Percentiles rank a stretch among this genome's conserved stretches.
Conservation (phyloP, 257 asterid genomes). For the Solanum habrochaites region DNA sequence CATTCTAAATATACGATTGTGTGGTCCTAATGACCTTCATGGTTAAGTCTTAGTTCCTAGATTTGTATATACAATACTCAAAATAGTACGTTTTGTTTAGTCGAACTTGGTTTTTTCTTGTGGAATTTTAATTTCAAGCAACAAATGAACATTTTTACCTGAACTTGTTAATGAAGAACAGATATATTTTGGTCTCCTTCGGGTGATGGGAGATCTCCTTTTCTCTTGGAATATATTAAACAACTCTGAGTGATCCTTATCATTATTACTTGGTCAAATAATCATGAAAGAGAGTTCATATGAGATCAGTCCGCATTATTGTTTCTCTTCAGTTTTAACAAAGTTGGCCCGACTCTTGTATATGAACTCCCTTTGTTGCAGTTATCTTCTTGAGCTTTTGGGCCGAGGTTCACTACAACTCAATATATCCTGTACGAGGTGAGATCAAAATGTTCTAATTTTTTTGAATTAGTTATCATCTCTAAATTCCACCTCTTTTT, state of each 20-base stretch:
- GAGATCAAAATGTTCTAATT: neutral
- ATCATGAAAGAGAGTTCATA: neutral
- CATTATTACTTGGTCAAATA: neutral
- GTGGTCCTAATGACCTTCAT: no score
- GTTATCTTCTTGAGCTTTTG: constrained; percentile 93
- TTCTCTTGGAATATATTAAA: neutral
- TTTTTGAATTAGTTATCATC: neutral
- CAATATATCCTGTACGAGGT: constrained; percentile 95
- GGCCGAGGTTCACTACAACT: constrained; percentile 98
- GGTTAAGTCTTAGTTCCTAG: no score
- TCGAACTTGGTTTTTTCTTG: no score
- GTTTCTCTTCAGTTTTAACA: neutral
- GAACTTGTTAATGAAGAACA: no score
- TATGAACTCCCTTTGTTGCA: constrained; percentile 17
- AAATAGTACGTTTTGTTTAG: no score
- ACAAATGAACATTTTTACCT: no score
- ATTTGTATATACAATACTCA: no score
- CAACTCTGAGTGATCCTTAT: neutral
- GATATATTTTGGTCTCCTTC: no score
- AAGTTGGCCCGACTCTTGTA: neutral
- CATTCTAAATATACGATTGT: no score
- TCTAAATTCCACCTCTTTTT: neutral
- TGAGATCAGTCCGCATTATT: neutral
- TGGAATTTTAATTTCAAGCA: no score
- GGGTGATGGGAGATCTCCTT: neutral